phyloP scores from a whole-genome alignment of 2,329 filamentous ascomycete species.

The Fusarium illudens region DNA sequence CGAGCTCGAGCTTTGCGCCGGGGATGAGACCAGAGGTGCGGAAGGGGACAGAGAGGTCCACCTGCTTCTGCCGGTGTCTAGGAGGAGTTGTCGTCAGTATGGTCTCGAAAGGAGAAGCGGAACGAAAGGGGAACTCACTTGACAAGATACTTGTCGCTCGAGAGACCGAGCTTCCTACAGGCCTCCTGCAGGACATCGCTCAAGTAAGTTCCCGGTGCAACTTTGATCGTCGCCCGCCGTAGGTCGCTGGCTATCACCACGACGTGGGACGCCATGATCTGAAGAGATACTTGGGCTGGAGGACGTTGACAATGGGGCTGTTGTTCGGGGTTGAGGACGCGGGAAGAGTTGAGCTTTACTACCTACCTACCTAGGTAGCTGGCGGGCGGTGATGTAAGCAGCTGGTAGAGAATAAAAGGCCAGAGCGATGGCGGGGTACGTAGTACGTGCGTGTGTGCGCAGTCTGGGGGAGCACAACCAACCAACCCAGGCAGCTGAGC shows the following conservation, averaged over 20 bases:
- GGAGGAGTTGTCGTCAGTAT: not conserved
- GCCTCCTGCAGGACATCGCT: constrained; percentile 88
- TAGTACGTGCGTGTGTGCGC: no score
- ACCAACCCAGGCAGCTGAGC: constrained; percentile 4
- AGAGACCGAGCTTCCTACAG: constrained; percentile 80
- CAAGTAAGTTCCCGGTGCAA: constrained; percentile 80
- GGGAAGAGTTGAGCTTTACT: constrained; percentile 26
- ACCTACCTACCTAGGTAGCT: no score
- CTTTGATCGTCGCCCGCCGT: constrained; percentile 82
- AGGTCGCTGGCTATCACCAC: constrained; percentile 85
- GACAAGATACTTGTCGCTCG: constrained; percentile 77
- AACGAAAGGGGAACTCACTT: constrained; percentile 65
- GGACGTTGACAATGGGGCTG: not conserved
- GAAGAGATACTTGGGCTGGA: not conserved
- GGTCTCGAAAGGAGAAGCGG: not conserved
- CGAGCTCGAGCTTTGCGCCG: constrained; percentile 92
- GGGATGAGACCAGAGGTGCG: constrained; percentile 82
- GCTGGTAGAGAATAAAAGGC: not conserved
- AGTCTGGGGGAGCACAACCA: not conserved
- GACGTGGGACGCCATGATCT: constrained; percentile 83
- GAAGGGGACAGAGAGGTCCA: constrained; percentile 87
- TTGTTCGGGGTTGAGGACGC: not conserved
- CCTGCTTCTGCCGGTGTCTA: constrained; percentile 82
- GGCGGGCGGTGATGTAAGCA: constrained; percentile 34
- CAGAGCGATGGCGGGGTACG: constrained; percentile 22